Percentiles rank a stretch among this genome's conserved stretches.
phyloP scores from a whole-genome alignment of 1,284 basidiomycete species.

The Mycena sp. region DNA sequence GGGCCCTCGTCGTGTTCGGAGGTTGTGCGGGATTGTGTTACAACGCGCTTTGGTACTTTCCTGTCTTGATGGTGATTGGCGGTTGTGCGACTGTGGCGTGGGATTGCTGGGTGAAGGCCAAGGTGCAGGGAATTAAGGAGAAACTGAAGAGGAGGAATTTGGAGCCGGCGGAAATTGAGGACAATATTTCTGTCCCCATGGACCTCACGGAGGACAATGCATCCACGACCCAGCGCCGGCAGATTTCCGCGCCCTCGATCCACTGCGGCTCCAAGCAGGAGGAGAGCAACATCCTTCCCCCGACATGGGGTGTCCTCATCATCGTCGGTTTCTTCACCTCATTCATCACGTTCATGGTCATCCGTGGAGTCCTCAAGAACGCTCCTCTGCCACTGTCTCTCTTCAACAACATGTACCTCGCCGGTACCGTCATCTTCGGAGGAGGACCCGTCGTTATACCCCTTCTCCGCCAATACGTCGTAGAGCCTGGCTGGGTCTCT shows the following conservation, averaged over 20 bases:
- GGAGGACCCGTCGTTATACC: slow-evolving; percentile 71
- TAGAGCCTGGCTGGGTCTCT: slow-evolving; percentile 60
- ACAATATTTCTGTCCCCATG: not conserved
- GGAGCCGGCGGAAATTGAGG: slow-evolving; percentile 5
- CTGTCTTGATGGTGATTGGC: slow-evolving; percentile 46
- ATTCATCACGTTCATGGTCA: slow-evolving; percentile 41
- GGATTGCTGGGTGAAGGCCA: slow-evolving; percentile 39
- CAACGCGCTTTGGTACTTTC: slow-evolving; percentile 56
- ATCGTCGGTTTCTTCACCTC: slow-evolving; percentile 38
- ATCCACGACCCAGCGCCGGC: not conserved
- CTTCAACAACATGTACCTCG: slow-evolving; percentile 49
- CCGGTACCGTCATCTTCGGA: slow-evolving; percentile 64
- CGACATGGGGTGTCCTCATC: slow-evolving; percentile 32
- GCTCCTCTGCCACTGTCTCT: slow-evolving; percentile 40
- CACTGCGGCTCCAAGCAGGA: not conserved
- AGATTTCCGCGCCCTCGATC: not conserved
- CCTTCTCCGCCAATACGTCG: slow-evolving; percentile 62
- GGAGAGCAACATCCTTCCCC: not conserved
- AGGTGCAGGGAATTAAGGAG: slow-evolving; percentile 26
- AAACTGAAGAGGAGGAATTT: slow-evolving; percentile 19
- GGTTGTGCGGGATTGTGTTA: slow-evolving; percentile 62
- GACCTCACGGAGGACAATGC: slow-evolving; percentile 1
- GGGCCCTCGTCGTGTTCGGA: slow-evolving; percentile 55
- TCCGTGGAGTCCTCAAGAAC: slow-evolving; percentile 35
- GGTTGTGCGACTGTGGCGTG: slow-evolving; percentile 45